Base-by-base conservation (phyloP, 2,329 filamentous ascomycete genomes). In the Fusarium anguioides region DNA sequence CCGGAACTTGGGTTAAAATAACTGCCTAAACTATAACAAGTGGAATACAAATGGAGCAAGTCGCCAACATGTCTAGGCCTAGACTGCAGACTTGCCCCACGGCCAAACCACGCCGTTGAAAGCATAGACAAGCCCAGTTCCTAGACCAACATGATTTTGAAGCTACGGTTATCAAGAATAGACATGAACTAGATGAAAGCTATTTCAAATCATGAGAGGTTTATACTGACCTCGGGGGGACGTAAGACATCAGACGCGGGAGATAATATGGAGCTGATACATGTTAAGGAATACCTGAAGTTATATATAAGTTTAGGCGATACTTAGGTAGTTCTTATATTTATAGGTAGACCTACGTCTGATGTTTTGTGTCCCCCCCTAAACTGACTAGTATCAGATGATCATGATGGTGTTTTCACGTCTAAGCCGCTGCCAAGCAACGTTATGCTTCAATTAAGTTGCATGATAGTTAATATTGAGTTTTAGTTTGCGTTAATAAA, bases 1-100 rank as follows among this genome's bases (percentile, higher is more conserved):
- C 57, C 58, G 62, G 47, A 47, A 14, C 12, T 55, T 62, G 58
- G 58, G 57, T 47, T 55, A 55, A 42, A 33, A 7, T 15, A 21
- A 44, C 31, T 39, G 26, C 31, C 20, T 37, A 61, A 61, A 62
- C 35, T 54, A 54, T 61, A 47, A 62, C 40, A 62, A 61, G 58
- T 62, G 58, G 57, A 41, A 61, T 47, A 42, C 27, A 55, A 46
- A 55, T 55, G 39, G 58, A 55, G 56, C 41, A 55, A 21, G 18
- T 61, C 41, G 40, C 40, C 35, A 46, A 47, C 29, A 31, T 20
- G 35, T 20, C 20, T 33, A 41, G 48, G 58, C 47, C 57, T 62
- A 39, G 57, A 56, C 36, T 42, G 36, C 31, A 18, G 12, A 46
- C 33, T 23, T 41, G 50, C 26, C 44, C 41, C 48, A 56, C 35